phyloP scores from a whole-genome alignment of 495 filamentous ascomycete species.

The Chaetomium tenue region DNA sequence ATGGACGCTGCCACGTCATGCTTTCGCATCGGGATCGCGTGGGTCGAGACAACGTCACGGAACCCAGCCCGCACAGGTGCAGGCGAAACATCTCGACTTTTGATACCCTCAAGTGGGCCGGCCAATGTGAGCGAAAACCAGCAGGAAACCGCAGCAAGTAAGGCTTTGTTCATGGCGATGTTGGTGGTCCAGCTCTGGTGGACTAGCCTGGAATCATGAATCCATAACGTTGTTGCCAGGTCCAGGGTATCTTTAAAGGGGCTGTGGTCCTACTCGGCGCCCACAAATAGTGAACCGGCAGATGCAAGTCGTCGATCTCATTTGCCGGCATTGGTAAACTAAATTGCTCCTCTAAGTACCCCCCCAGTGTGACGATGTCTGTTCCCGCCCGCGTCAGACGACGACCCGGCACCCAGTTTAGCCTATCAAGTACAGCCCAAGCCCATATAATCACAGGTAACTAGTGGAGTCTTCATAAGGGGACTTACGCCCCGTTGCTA shows the following conservation, averaged over 20 bases:
- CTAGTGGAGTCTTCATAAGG: too few species aligned
- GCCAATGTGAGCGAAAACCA: neutral
- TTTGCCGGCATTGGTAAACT: neutral
- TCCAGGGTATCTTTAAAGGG: neutral
- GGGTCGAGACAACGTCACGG: conserved; percentile 2
- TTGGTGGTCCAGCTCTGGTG: neutral
- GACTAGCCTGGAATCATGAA: too few species aligned
- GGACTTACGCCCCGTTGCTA: too few species aligned
- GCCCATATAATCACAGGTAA: neutral
- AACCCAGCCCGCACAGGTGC: neutral
- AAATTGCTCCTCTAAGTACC: neutral
- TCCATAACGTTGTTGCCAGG: too few species aligned
- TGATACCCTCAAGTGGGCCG: neutral
- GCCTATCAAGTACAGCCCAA: neutral
- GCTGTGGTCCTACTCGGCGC: neutral
- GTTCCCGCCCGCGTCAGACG: neutral
- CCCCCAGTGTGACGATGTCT: neutral
- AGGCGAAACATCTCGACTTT: neutral
- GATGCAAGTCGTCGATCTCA: neutral
- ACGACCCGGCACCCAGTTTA: neutral
- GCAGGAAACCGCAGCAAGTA: neutral
- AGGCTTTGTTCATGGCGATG: neutral
- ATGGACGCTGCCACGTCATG: neutral
- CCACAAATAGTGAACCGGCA: neutral
- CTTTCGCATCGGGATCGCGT: conserved; percentile 19